Percentiles rank a stretch among this genome's conserved stretches.
These are phyloP conservation scores for Teratosphaeria zuluensis DNA, from an alignment of 2,329 filamentous ascomycete species.

Conservation along the genomic window DNA sequence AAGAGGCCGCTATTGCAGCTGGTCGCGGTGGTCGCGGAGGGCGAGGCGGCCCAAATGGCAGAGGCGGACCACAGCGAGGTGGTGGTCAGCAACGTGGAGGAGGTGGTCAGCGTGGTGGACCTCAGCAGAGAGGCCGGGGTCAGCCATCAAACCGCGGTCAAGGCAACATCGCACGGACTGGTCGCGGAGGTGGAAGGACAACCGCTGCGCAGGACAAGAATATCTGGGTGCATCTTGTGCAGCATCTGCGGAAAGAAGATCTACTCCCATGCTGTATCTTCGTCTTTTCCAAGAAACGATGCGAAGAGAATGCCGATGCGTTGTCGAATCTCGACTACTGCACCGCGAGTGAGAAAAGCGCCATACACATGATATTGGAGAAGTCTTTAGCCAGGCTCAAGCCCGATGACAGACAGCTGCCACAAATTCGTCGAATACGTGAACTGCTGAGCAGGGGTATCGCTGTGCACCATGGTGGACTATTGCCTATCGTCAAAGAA, in stretches of 20 bases:
- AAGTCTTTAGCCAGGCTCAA: slow-evolving; percentile 87
- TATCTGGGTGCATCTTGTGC: slow-evolving; percentile 91
- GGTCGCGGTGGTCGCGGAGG: slow-evolving; percentile 45
- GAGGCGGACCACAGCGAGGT: slow-evolving; percentile 47
- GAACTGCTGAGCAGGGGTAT: slow-evolving; percentile 82
- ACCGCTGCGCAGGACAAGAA: slow-evolving; percentile 92
- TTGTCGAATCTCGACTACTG: slow-evolving; percentile 92
- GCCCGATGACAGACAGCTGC: slow-evolving; percentile 78
- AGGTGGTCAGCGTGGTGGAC: slow-evolving; percentile 34
- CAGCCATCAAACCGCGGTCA: slow-evolving; percentile 47
- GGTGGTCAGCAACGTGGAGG: slow-evolving; percentile 37
- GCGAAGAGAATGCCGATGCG: slow-evolving; percentile 93
- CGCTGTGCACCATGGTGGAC: slow-evolving; percentile 89
- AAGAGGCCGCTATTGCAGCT: slow-evolving; percentile 35
- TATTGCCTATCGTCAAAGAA: slow-evolving; percentile 94
- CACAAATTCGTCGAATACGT: slow-evolving; percentile 79
- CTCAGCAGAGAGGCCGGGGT: slow-evolving; percentile 46
- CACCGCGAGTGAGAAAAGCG: slow-evolving; percentile 86
- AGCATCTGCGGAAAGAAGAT: slow-evolving; percentile 76
- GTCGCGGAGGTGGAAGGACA: slow-evolving; percentile 74
- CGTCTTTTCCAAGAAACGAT: slow-evolving; percentile 96
- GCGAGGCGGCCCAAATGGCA: slow-evolving; percentile 44
- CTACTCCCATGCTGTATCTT: slow-evolving; percentile 92
- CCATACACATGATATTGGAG: slow-evolving; percentile 95
- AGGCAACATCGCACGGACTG: slow-evolving; percentile 84